A percentile compares a stretch with the other conserved stretches of the same genome.
Evolutionary conservation across 2,329 filamentous ascomycete species (phyloP).

Genomic region (Pseudohalonectria lignicola): DNA sequence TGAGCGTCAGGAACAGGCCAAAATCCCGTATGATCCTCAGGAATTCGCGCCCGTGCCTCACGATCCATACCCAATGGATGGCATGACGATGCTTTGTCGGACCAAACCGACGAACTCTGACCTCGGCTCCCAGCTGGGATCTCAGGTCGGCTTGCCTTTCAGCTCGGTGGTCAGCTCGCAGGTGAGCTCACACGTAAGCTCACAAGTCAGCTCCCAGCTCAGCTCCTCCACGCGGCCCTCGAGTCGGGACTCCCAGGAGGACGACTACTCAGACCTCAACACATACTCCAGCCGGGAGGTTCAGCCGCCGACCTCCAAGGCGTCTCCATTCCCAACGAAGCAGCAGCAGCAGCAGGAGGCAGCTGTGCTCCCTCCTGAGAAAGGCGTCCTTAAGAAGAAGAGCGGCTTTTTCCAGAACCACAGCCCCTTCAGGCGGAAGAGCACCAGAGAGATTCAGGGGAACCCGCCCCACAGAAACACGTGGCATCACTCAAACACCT

Average conservation of each 20-base stretch:
- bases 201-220: conserved; percentile 29
- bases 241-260: conserved; percentile 81
- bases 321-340: conserved; percentile 73
- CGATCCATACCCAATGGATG: conserved; percentile 87
- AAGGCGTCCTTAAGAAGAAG: conserved; percentile 56
- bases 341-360: conserved; percentile 24
- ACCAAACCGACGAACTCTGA: conserved; percentile 26
- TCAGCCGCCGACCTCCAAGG: conserved; percentile 24
- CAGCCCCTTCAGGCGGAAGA: conserved; percentile 87
- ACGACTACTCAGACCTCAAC: conserved; percentile 73
- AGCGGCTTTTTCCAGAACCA: conserved; percentile 91
- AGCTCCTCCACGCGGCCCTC: conserved; percentile 59
- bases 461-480: conserved; percentile 40
- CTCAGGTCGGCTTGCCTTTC: conserved; percentile 38
- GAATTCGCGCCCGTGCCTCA: conserved; percentile 69
- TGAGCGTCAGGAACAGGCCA: conserved; percentile 10
- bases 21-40: conserved; percentile 32
- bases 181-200: conserved; percentile 33
- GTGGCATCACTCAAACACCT: conserved; percentile 35
- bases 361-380: conserved; percentile 33
- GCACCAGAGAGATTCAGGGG: conserved; percentile 56
- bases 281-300: conserved; percentile 75
- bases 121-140: conserved; percentile 19
- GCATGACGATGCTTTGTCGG: conserved; percentile 95
- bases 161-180: conserved; percentile 25